Evolutionary conservation across 148 eudicot genomes (phyloP).

Genomic region (Fagopyrum homotropicum): DNA sequence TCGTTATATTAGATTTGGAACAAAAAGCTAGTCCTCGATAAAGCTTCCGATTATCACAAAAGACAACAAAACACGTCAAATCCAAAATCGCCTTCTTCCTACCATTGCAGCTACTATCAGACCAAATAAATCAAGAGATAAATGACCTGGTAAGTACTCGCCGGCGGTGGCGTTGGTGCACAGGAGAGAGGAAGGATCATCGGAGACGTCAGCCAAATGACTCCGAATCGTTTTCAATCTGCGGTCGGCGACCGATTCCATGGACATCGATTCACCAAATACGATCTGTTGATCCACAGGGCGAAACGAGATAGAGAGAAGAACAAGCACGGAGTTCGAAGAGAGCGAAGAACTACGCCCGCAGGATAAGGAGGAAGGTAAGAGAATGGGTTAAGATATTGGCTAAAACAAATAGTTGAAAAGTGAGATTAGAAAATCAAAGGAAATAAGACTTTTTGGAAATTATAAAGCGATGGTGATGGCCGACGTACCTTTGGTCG

Average conservation of each 20-base stretch:
- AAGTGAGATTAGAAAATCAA: neutral
- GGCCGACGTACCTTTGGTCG: neutral
- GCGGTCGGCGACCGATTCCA: slow-evolving; percentile 32
- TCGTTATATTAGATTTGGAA: neutral
- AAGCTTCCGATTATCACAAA: slow-evolving; percentile 4
- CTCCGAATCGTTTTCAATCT: slow-evolving; percentile 54
- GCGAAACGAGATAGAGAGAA: neutral
- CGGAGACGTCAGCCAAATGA: slow-evolving; percentile 37
- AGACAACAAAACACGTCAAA: neutral
- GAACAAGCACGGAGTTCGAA: slow-evolving; percentile 2
- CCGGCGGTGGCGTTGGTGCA: slow-evolving; percentile 48
- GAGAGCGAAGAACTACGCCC: neutral
- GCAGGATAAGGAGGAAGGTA: neutral
- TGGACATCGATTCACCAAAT: neutral
- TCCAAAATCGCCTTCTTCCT: neutral
- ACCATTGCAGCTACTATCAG: neutral
- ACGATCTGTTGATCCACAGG: slow-evolving; percentile 4
- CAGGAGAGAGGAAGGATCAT: slow-evolving; percentile 24
- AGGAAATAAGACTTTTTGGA: neutral
- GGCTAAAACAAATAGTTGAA: neutral
- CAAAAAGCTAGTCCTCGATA: slow-evolving; percentile 2
- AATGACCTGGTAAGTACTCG: slow-evolving; percentile 48
- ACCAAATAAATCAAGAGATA: neutral
- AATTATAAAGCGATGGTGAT: neutral
- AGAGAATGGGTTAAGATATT: neutral